phyloP scores from a whole-genome alignment of 306 rosid species.

The Geum urbanum region DNA sequence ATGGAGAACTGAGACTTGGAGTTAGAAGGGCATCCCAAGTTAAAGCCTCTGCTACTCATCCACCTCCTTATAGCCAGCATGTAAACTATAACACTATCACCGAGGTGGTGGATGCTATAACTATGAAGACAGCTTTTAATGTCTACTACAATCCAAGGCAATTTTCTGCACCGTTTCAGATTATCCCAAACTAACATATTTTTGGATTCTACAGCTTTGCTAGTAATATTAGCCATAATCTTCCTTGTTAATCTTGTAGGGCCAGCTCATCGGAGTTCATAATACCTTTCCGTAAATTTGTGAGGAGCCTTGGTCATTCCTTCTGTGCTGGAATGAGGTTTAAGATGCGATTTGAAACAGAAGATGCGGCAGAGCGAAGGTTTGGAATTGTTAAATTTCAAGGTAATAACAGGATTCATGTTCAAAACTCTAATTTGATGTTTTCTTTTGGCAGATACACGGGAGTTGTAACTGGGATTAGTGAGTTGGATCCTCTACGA shows the following conservation, averaged over 20 bases:
- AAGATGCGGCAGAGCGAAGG: slow-evolving; percentile 90
- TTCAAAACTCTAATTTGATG: neutral
- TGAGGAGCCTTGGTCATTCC: slow-evolving; percentile 59
- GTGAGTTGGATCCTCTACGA: slow-evolving; percentile 70
- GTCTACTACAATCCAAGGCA: slow-evolving; percentile 89
- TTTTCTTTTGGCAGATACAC: slow-evolving; percentile 50
- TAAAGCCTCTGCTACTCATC: slow-evolving; percentile 51
- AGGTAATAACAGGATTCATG: slow-evolving; percentile 6
- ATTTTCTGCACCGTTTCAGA: slow-evolving; percentile 1
- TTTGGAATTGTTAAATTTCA: slow-evolving; percentile 23
- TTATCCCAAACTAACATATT: neutral
- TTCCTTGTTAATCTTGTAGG: slow-evolving; percentile 37
- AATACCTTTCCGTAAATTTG: slow-evolving; percentile 58
- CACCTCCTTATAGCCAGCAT: slow-evolving; percentile 48
- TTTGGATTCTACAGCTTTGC: neutral
- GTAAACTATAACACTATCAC: slow-evolving; percentile 42
- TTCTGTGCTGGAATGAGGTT: slow-evolving; percentile 87
- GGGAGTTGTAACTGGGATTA: slow-evolving; percentile 66
- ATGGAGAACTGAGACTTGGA: slow-evolving; percentile 86
- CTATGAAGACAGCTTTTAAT: slow-evolving; percentile 53
- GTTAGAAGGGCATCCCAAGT: slow-evolving; percentile 82
- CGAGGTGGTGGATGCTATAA: slow-evolving; percentile 67
- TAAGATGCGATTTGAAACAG: slow-evolving; percentile 80
- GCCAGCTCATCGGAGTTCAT: slow-evolving; percentile 77
- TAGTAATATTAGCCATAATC: neutral